Evolutionary conservation across 768 basidiomycete genomes (phyloP), one percentile per base, ranked within the genome.

Genomic region (Rhodotorula diobovata): DNA sequence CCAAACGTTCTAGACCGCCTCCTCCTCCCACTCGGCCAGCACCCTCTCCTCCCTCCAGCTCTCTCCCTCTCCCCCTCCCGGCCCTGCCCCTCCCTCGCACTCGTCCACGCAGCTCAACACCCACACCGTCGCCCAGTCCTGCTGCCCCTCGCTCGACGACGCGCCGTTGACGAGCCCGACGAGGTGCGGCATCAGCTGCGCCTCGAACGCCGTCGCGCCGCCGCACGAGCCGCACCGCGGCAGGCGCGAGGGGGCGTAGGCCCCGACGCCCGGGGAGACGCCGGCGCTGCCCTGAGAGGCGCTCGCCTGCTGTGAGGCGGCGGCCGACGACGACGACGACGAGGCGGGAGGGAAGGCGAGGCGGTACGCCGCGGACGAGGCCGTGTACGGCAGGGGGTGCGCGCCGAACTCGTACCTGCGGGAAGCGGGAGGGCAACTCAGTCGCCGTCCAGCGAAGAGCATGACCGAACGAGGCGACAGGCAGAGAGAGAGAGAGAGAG

Each of bases 101-200:
- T 95, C 91, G 57, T 84, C 84, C 76, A 85, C 85, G 77, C 95
- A 97, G 2, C 90, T 90, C 81, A 93, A 95, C 18, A 98, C 84
- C 82, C 95, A 83, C 67, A 89, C 87, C 2, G 90, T 94, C 0
- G 95, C 95, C 92, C 93, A 98, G 21, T 82, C 83, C 76, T 86
- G 86, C 18, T 46, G 83, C 79, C 89, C 56, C 90, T 85, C 77
- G 84, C 69, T 56, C 82, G 82, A 61, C 74, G 73, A 12, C n/a
- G 65, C 57, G 15, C 60, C 34, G 35, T 79, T 80, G 23, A 96
- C 82, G 23, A 91, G 81, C 62, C 90, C 90, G 79, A 97, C 93
- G 63, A 97, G 82, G 78, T 93, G 91, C 4, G 95, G 95, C 87
- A 94, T 95, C 63, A 97, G 83, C 80, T 98, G 95, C 76, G 90